Conservation (phyloP, 305 asterid species). For the Coffea humblotiana region DNA sequence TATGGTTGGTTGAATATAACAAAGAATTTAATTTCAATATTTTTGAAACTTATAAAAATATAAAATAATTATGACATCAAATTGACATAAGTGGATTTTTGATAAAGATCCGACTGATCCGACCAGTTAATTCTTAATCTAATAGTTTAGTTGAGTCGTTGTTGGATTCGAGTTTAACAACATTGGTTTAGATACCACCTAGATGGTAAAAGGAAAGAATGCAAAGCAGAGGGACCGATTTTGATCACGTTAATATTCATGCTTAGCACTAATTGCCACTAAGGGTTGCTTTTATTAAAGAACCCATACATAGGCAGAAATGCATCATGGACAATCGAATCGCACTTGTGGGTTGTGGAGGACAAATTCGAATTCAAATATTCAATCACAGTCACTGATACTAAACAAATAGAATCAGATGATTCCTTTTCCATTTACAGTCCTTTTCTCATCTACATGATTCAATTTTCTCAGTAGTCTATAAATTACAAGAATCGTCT, state of each 20-base stretch:
- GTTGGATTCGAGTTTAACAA: too few relatives aligned
- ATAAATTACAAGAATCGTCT: not conserved
- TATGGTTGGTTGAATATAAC: too few relatives aligned
- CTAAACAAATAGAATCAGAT: not conserved
- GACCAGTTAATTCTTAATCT: too few relatives aligned
- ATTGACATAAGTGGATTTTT: too few relatives aligned
- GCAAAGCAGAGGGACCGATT: not conserved
- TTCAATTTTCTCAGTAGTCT: not conserved
- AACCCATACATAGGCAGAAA: not conserved
- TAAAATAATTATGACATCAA: too few relatives aligned
- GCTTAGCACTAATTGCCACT: not conserved
- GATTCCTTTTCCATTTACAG: not conserved
- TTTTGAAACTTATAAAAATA: too few relatives aligned
- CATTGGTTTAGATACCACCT: not conserved
- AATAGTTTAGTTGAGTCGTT: too few relatives aligned
- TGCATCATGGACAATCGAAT: not conserved
- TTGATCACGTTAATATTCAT: not conserved
- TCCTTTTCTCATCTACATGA: not conserved
- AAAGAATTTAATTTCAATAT: too few relatives aligned
- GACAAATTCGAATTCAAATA: slow-evolving; percentile 1
- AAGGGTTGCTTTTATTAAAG: not conserved
- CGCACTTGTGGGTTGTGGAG: not conserved
- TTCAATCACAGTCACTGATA: not conserved
- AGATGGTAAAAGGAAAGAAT: not conserved
- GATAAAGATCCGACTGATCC: too few relatives aligned